A percentile compares a stretch with the other conserved stretches of the same genome.
phyloP scores from a whole-genome alignment of 441 rosid genomes.

The Hypseocharis bilobata region DNA sequence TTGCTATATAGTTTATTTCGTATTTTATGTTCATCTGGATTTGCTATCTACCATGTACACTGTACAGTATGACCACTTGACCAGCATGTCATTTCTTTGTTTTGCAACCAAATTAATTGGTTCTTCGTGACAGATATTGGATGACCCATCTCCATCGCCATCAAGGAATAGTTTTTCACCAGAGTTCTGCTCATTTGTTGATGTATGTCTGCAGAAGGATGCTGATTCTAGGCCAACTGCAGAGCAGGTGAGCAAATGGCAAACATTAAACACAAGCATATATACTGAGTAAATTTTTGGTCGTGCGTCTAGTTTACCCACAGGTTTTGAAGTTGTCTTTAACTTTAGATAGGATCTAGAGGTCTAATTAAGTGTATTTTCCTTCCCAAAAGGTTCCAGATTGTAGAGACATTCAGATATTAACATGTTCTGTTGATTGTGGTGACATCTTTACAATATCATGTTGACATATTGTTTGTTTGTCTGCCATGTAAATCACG shows the following conservation, averaged over 20 bases:
- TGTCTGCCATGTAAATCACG: no score
- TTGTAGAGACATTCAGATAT: neutral
- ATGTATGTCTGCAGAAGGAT: constrained; percentile 79
- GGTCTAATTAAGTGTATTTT: neutral
- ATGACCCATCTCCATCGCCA: constrained; percentile 87
- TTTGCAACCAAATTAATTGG: constrained; percentile 11
- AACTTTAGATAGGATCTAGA: neutral
- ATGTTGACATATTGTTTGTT: no score
- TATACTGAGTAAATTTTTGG: neutral
- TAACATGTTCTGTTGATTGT: neutral
- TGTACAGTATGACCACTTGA: neutral
- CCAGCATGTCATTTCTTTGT: neutral
- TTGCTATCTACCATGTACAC: neutral
- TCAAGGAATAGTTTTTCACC: constrained; percentile 58
- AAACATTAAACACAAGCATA: neutral
- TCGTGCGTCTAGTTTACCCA: neutral
- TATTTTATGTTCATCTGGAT: neutral
- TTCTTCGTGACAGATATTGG: constrained; percentile 56
- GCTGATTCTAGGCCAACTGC: constrained; percentile 79
- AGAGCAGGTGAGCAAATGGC: constrained; percentile 53
- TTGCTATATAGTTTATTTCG: constrained; percentile 1
- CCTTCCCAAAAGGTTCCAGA: neutral
- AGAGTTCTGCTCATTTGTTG: constrained; percentile 84
- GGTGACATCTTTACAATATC: neutral
- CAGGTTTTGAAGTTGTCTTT: neutral